Evolutionary conservation across 1,284 basidiomycete genomes (phyloP), one percentile per base, ranked within the genome.

Genomic region (Volvariella volvacea): DNA sequence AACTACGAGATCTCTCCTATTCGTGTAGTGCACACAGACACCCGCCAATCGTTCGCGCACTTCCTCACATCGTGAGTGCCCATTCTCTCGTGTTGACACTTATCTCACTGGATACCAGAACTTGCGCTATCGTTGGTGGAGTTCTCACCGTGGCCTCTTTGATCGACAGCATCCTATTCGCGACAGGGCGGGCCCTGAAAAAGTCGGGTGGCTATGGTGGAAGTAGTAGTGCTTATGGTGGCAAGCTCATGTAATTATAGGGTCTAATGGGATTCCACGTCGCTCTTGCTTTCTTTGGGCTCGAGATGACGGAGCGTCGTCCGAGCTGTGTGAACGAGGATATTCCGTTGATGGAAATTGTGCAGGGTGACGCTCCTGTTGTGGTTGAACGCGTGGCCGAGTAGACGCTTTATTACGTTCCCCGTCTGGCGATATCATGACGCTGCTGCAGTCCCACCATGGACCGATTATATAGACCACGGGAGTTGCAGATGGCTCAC

Each of bases 1-100:
- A 97, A 94, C 70, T 95, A 88, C 62, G 96, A 99, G 62, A 98
- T 99, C 59, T 95, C 92, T n/a, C 94, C 93, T 1, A 91, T 97
- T 59, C 83, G 90, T 45, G 86, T 97, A 39, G 83, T 92, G 17
- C 92, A 96, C 59, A 77, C 78, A n/a, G 93, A 96, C 61, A 85
- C 78, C 32, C 78, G 92, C 46, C 92, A 96, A 65, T 90, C 90
- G 1, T 94, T 99, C 61, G 92, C 94, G 4, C 96, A 98, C 67
- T 98, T 99, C 74, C 67, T 98, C 32, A 96, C 93, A 30, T 95
- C 92, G 88, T 93, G 55, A 61, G 91, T 77, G 32, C 30, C 47
- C 22, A 28, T n/a, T 33, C 22, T 21, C 15, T 31, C 34, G 19
- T 44, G 37, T 50, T n/a, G 3, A n/a, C 7, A 10, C 15, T 22